Base-by-base conservation (phyloP, 495 filamentous ascomycete species). In the Trichoderma orchidacearum region DNA sequence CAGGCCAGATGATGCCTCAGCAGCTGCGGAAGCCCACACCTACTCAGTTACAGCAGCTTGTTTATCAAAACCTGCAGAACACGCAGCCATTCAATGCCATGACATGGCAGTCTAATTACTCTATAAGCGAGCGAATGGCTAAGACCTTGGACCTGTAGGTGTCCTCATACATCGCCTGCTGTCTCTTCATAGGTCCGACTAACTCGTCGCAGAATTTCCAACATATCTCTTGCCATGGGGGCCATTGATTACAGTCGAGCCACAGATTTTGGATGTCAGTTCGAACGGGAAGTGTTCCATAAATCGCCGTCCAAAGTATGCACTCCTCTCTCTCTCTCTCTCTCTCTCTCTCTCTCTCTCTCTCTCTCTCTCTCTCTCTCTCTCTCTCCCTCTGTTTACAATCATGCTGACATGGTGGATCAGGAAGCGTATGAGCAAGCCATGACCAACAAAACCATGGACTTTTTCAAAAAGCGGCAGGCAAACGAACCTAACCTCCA, bases 251-350 rank as follows among this genome's bases (percentile, higher is more conserved):
- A 68, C 2, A 64, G 18, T 23, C 41, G 66, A 31, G 62, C 72
- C 51, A 59, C 69, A 4, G n/a, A 55, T 6, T 56, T 58, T 4
- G 72, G 67, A 2, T 31, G 77, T 13, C 58, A 66, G 0, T 65
- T 69, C 30, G 77, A 80, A 57, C 70, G 71, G 32, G 68, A 72
- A 3, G 62, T 63, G 1, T 80, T 74, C 53, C 18, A 67, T 7
- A 63, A 62, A 5, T 72, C 68, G 0, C 64, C 63, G 27, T 70
- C 75, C 51, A 76, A 70, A 61, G 77, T 79, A 53, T 51, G 67
- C 59, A n/a, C 27, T 32, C 21, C 31, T 32, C n/a, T 13, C 34
- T 9, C 36, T 51, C 3, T 4, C 15, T 58, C 15, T 25, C 2
- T 38, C 17, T 30, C 11, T 5, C 31, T 2, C 5, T 23, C n/a